Conservation (phyloP, 331 rosid species). For the Rhamnella rubrinervis region DNA sequence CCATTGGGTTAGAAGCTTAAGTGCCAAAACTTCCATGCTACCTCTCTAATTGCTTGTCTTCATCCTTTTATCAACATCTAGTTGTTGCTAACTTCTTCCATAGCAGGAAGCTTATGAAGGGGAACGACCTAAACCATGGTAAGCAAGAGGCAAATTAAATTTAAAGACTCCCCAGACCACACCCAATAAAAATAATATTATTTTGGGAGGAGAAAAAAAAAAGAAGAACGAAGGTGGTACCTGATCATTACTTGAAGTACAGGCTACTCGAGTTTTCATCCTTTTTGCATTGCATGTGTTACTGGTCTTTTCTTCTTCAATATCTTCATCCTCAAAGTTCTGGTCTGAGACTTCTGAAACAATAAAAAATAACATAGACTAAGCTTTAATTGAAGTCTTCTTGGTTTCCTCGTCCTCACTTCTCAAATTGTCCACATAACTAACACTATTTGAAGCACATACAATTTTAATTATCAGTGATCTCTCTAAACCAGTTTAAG, state of each 20-base stretch:
- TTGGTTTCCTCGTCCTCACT: too few relatives aligned
- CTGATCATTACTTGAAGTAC: conserved; percentile 44
- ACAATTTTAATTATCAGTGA: too few relatives aligned
- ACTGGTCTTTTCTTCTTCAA: conserved; percentile 28
- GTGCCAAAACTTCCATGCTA: too few relatives aligned
- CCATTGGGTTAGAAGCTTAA: conserved; percentile 3
- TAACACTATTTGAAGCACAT: neutral
- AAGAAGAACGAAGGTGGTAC: conserved; percentile 10
- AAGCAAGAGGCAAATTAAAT: neutral
- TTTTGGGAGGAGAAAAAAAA: neutral
- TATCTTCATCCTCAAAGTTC: conserved; percentile 71
- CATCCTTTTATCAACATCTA: conserved; percentile 3
- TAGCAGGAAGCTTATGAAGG: neutral
- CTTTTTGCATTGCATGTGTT: conserved; percentile 33
- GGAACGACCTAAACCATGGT: conserved; percentile 36
- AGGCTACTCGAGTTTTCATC: conserved; percentile 25
- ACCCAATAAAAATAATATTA: neutral
- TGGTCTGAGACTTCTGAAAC: conserved; percentile 83
- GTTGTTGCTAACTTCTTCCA: conserved; percentile 3
- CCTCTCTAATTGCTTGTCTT: neutral
- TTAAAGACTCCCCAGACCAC: conserved; percentile 1
- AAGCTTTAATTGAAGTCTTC: neutral
- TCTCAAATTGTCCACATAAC: neutral
- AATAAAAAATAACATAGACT: neutral
- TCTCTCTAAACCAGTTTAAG: too few relatives aligned